Conservation (phyloP, 2,329 filamentous ascomycete genomes). For the Colletotrichum theobromicola region DNA sequence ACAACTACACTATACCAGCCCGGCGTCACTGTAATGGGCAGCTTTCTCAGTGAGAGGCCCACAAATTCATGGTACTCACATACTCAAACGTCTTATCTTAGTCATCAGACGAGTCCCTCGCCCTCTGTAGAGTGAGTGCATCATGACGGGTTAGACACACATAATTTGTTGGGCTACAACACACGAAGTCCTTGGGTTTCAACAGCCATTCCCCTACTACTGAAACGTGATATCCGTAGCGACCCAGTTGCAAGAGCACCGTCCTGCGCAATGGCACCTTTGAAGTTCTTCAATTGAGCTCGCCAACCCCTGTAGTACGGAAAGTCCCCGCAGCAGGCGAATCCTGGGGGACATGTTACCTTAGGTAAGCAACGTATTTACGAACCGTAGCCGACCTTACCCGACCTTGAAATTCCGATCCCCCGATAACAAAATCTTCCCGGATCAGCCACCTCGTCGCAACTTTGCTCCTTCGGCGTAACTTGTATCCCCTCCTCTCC, state of each 20-base stretch:
- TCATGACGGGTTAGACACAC: too few relatives aligned
- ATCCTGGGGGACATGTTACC: neutral
- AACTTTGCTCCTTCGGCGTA: conserved; percentile 23
- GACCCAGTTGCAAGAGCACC: neutral
- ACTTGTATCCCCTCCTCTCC: conserved; percentile 22
- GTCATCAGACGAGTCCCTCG: too few relatives aligned
- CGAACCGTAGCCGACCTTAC: neutral
- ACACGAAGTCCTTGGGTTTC: too few relatives aligned
- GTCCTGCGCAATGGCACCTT: neutral
- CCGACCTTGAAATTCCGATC: conserved; percentile 14
- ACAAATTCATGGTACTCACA: too few relatives aligned
- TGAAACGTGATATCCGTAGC: neutral
- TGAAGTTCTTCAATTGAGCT: neutral
- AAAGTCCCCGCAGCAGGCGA: neutral
- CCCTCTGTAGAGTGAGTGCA: too few relatives aligned
- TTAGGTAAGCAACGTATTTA: neutral
- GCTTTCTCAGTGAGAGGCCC: too few relatives aligned
- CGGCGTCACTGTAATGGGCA: too few relatives aligned
- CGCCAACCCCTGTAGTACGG: neutral
- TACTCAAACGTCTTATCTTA: too few relatives aligned
- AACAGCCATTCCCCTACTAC: neutral
- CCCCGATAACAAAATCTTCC: conserved; percentile 6
- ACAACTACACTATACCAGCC: neutral
- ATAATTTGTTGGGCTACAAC: too few relatives aligned
- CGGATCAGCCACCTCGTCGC: neutral